Conservation (phyloP, 1,284 basidiomycete species). For the Rhodotorula glutinis region DNA sequence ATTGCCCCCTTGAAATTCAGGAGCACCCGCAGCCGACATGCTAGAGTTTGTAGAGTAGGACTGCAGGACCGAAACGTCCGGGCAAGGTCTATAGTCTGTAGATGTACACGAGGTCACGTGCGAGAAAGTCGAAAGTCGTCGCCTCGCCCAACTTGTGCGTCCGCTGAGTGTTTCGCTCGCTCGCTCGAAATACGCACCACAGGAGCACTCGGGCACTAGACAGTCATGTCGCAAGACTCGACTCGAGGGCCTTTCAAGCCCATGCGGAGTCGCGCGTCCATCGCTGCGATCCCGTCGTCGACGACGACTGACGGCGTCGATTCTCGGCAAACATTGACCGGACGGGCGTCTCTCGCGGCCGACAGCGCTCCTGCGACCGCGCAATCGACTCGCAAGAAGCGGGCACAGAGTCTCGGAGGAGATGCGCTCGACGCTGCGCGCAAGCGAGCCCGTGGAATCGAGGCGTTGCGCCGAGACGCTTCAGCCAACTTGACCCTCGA, state of each 20-base stretch:
- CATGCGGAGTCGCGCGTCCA: constrained; percentile 15
- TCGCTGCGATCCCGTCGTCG: constrained; percentile 8
- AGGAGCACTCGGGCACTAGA: too few relatives aligned
- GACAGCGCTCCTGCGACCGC: neutral
- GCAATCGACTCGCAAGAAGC: constrained; percentile 29
- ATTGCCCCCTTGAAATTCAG: too few relatives aligned
- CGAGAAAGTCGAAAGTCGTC: too few relatives aligned
- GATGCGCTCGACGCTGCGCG: constrained; percentile 27
- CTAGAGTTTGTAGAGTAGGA: too few relatives aligned
- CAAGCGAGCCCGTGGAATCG: constrained; percentile 17
- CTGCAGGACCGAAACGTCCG: too few relatives aligned
- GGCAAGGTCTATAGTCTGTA: too few relatives aligned
- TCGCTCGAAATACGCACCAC: too few relatives aligned
- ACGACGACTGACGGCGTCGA: neutral
- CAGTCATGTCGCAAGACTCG: constrained; percentile 1
- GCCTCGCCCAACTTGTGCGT: too few relatives aligned
- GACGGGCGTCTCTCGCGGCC: neutral
- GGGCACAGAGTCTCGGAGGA: constrained; percentile 38
- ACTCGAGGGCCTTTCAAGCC: constrained; percentile 15
- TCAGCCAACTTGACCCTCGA: constrained; percentile 11
- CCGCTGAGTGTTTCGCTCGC: too few relatives aligned
- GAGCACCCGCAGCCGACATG: too few relatives aligned
- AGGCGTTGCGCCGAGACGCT: neutral
- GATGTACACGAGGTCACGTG: too few relatives aligned
- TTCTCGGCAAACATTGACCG: constrained; percentile 17